These are phyloP conservation scores for Elongisporangium senticosum DNA, from an alignment of 352 stramenopile species.

Conservation along the genomic window DNA sequence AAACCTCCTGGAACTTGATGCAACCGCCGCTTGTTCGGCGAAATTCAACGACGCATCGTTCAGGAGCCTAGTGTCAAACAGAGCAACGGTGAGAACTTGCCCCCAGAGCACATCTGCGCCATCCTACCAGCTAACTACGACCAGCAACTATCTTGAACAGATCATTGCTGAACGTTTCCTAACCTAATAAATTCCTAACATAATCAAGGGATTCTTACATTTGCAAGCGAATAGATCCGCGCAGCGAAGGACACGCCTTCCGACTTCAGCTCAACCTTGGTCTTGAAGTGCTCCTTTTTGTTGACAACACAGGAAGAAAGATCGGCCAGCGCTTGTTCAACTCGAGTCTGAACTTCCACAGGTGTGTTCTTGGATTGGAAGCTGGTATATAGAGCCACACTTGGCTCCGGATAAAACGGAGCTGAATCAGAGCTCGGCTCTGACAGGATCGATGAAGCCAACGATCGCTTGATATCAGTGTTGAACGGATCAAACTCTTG, in stretches of 20 bases:
- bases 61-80: slow-evolving; percentile 20
- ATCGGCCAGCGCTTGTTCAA: slow-evolving; percentile 50
- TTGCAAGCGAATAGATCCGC: slow-evolving; percentile 63
- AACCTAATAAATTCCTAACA: slow-evolving; percentile 10
- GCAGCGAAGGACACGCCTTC: slow-evolving; percentile 50
- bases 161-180: slow-evolving; percentile 3
- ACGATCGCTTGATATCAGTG: slow-evolving; percentile 31
- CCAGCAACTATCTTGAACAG: not conserved
- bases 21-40: slow-evolving; percentile 63
- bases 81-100: not conserved
- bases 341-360: slow-evolving; percentile 41
- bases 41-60: slow-evolving; percentile 66
- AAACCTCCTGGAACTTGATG: slow-evolving; percentile 68
- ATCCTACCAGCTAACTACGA: not conserved
- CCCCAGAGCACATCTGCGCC: not conserved
- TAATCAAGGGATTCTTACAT: slow-evolving; percentile 45
- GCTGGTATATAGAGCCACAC: slow-evolving; percentile 68
- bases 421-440: slow-evolving; percentile 28
- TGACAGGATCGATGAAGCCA: slow-evolving; percentile 29
- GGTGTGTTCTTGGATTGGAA: slow-evolving; percentile 55
- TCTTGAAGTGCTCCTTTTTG: slow-evolving; percentile 72
- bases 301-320: slow-evolving; percentile 36
- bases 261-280: slow-evolving; percentile 52
- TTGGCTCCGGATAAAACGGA: slow-evolving; percentile 48
- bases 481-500: slow-evolving; percentile 67